These are phyloP conservation scores for Ustilago vetiveriae DNA, from an alignment of 1,284 basidiomycete species.

Conservation along the genomic window DNA sequence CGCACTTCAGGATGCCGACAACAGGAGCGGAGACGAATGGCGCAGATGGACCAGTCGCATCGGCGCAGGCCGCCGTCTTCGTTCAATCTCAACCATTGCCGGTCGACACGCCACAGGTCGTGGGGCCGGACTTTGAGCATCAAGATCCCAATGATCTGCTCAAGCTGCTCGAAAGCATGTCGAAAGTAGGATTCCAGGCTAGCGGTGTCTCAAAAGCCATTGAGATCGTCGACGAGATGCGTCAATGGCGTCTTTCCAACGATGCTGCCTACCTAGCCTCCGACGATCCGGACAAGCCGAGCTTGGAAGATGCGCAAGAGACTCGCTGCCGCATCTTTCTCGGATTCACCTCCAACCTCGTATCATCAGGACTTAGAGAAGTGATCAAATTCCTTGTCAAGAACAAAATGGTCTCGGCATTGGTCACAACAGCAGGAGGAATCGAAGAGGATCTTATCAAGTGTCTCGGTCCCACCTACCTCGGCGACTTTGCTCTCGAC, in stretches of 20 bases:
- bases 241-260: constrained; percentile 53
- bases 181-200: constrained; percentile 94
- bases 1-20: constrained; percentile 15
- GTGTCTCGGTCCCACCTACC: constrained; percentile 92
- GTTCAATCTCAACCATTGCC: constrained; percentile 51
- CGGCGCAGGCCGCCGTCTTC: constrained; percentile 56
- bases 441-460: constrained; percentile 99
- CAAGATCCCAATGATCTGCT: constrained; percentile 73
- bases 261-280: constrained; percentile 41
- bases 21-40: not conserved
- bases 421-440: constrained; percentile 97
- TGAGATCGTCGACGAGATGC: constrained; percentile 87
- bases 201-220: constrained; percentile 88
- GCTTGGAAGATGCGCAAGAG: constrained; percentile 71
- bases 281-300: constrained; percentile 45
- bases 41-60: constrained; percentile 15
- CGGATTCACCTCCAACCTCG: constrained; percentile 97
- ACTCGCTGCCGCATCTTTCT: constrained; percentile 89
- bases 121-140: constrained; percentile 87
- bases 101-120: constrained; percentile 69
- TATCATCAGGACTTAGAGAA: constrained; percentile 95
- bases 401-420: constrained; percentile 85
- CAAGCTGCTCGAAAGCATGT: constrained; percentile 80
- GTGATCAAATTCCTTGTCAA: constrained; percentile 92
- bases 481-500: constrained; percentile 86